Evolutionary conservation across 805 yeast species (phyloP), one percentile per base, ranked within the genome.

Genomic region (Nakazawaea peltata): DNA sequence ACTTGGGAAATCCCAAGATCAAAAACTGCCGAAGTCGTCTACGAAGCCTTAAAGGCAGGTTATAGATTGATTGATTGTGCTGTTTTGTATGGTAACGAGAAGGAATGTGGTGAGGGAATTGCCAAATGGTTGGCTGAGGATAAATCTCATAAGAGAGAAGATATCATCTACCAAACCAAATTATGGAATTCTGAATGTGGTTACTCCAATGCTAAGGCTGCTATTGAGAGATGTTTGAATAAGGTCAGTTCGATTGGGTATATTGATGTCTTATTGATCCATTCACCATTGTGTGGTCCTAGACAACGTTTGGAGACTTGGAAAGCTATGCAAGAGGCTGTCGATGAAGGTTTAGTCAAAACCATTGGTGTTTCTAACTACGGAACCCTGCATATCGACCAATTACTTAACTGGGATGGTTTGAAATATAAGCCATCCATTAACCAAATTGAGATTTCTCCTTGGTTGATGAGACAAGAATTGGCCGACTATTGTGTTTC

Each of bases 381-480:
- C 48, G 84, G 85, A 31, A 49, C 55, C 12, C 57, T 54, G 4
- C 85, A 77, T 50, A 52, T 83, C 17, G 68, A 76, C 39, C 81
- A 80, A 50, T 56, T 83, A 30, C 59, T 80, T 28, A 45, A 51
- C 3, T 76, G 83, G 80, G 67, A 67, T 3, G 73, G 64, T 2
- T 49, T 73, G 41, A 67, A 56, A 41, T 50, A 69, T 42, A 65
- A 66, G 41, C 88, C 95, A 0, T 84, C 78, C 0, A 79, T 82
- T 28, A 80, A 85, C 54, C 94, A 86, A 53, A 72, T 85, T 49
- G 95, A 84, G 55, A 67, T 84, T 34, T 83, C 85, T 41, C 95
- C 92, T 15, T 83, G 92, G 88, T 63, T 80, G 48, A 83, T 80
- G 59, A 65, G 81, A 46, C 58, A 65, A 36, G 76, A 77, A 34